A percentile compares a stretch with the other conserved stretches of the same genome.
These are phyloP conservation scores for Rhodomyrtus psidioides DNA, from an alignment of 441 rosid genomes.

Conservation along the genomic window DNA sequence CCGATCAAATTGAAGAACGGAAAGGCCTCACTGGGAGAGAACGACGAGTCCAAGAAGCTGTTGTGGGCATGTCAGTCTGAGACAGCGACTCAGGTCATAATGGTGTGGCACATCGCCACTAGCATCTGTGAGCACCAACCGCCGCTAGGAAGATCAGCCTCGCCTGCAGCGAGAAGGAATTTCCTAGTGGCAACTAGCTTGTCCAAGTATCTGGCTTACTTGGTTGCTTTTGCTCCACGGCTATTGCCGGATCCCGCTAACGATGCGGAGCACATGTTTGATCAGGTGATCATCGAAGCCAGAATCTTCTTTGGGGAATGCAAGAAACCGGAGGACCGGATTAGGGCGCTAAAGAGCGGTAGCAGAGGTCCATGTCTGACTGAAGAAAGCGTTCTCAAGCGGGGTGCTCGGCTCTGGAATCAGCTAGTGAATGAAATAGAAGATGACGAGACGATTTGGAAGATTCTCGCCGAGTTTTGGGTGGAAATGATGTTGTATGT, in stretches of 20 bases:
- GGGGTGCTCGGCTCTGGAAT: background rate
- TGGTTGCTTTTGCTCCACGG: background rate
- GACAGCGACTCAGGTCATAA: background rate
- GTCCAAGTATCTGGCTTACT: background rate
- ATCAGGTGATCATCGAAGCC: background rate
- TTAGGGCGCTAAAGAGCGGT: background rate
- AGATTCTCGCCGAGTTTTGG: background rate
- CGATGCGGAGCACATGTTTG: background rate
- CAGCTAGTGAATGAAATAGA: too few species aligned
- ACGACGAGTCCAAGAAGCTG: background rate
- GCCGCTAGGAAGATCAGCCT: background rate
- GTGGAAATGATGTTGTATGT: background rate
- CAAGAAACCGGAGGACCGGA: background rate
- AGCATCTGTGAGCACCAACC: background rate
- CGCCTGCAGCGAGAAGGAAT: too few species aligned
- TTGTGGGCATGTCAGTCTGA: background rate
- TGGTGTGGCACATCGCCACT: constrained; percentile 1
- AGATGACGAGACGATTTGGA: too few species aligned
- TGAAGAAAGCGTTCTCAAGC: background rate
- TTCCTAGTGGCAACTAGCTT: background rate
- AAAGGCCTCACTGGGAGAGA: background rate
- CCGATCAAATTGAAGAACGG: background rate
- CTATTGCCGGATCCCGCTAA: background rate
- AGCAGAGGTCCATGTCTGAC: too few species aligned
- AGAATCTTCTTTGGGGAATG: background rate